Evolutionary conservation across 2,329 filamentous ascomycete species (phyloP), one percentile per base, ranked within the genome.

Genomic region (Scedosporium apiospermum): DNA sequence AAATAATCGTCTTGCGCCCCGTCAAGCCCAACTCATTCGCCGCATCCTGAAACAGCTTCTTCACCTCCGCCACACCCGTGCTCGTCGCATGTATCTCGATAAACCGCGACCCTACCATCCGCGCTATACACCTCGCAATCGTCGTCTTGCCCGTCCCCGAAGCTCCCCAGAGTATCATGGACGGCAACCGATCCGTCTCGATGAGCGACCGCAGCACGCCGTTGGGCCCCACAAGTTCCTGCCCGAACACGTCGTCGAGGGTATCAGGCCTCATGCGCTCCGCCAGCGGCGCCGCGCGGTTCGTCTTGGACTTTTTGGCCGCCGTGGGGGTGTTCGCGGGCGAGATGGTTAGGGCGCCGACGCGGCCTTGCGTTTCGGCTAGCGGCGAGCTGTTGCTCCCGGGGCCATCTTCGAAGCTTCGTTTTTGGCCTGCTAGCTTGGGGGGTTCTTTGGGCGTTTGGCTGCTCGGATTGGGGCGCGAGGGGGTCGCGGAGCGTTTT

Each of bases 11-110:
- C 76, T 90, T 93, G 65, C 92, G 83, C 1, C 93, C 93, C 0
- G 91, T 96, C 60, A 98, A 78, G 1, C 80, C 78, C 57, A 92
- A 76, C 72, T 98, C 95, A 69, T 87, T 90, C 64, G 84, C 86
- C 0, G 95, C 93, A 67, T 97, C 92, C 23, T 81, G 78, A 69
- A 98, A 97, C 62, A 97, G 82, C 78, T 92, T 95, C 76, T 97
- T 96, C 81, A 89, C 93, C 73, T 98, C 93, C 26, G 83, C 87
- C 18, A 98, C 90, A 1, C 93, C 93, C 6, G 88, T 88, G 67
- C 86, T 92, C 2, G 93, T 97, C 65, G 91, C 93, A 74, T 96
- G 97, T 76, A 98, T 93, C 78, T 99, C 95, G 66, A 97, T 87
- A 73, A 98, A 98, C 12, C 93, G 85, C 62, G 88, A 88, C 7